A percentile compares a stretch with the other conserved stretches of the same genome.
These are phyloP conservation scores for Farysia itapuensis DNA, from an alignment of 1,284 basidiomycete genomes.

Conservation along the genomic window DNA sequence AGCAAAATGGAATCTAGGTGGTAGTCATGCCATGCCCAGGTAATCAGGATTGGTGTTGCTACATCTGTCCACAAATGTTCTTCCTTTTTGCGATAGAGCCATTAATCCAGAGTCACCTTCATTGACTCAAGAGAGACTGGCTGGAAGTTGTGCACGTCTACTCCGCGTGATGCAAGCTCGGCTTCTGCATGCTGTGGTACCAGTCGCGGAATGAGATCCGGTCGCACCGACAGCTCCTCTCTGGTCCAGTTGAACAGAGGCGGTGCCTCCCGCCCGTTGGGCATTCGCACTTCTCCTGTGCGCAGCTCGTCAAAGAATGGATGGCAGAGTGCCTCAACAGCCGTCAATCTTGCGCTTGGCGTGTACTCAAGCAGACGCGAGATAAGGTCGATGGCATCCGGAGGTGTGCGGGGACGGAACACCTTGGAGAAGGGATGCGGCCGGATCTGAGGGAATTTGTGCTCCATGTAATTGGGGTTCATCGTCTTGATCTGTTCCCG, in stretches of 20 bases:
- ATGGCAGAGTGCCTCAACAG: conserved; percentile 79
- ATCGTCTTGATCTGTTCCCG: conserved; percentile 99
- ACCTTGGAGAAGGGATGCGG: conserved; percentile 73
- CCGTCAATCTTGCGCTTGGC: conserved; percentile 83
- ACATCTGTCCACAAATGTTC: neutral
- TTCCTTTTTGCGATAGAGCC: neutral
- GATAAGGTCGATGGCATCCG: conserved; percentile 94
- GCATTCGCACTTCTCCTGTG: conserved; percentile 78
- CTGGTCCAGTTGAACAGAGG: conserved; percentile 92
- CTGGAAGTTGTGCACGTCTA: conserved; percentile 82
- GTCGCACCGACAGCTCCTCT: conserved; percentile 93
- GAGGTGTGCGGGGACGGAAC: conserved; percentile 93
- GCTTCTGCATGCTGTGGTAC: conserved; percentile 86
- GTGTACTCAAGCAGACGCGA: conserved; percentile 95
- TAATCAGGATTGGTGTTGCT: neutral
- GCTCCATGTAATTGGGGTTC: conserved; percentile 99
- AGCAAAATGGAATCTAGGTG: neutral
- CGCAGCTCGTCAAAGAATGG: conserved; percentile 97
- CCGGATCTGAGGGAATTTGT: conserved; percentile 99
- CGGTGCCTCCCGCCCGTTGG: conserved; percentile 94
- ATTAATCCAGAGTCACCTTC: conserved; percentile 58
- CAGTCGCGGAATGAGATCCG: conserved; percentile 86
- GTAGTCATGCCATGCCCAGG: neutral
- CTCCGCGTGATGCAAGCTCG: conserved; percentile 80
- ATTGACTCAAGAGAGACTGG: conserved; percentile 60